These are phyloP conservation scores for Stevia rebaudiana DNA, from an alignment of 140 eudicot genomes.

Conservation along the genomic window DNA sequence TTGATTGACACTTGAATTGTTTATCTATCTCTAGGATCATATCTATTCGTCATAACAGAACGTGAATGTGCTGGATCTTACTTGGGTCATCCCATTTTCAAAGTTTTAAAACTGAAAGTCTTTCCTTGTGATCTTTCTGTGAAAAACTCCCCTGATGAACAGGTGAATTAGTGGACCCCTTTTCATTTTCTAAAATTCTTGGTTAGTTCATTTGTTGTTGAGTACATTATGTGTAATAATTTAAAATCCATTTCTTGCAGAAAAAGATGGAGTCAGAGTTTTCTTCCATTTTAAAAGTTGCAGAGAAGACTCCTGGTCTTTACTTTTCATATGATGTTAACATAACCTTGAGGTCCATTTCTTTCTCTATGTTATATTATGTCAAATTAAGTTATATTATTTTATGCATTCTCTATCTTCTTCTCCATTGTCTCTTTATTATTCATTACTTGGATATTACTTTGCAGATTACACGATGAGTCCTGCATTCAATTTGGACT, in stretches of 20 bases:
- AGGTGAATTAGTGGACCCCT: conserved; percentile 31
- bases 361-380: conserved; percentile 8
- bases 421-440: not conserved
- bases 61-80: conserved; percentile 80
- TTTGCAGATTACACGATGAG: conserved; percentile 4
- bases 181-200: not conserved
- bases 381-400: not conserved
- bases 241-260: conserved; percentile 35
- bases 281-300: conserved; percentile 59
- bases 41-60: conserved; percentile 65
- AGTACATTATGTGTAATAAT: not conserved
- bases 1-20: conserved; percentile 8
- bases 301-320: conserved; percentile 76
- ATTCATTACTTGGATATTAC: conserved; percentile 2
- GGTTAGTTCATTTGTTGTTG: not conserved
- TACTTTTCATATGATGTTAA: conserved; percentile 66
- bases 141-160: conserved; percentile 57
- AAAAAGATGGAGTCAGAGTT: conserved; percentile 84
- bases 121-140: conserved; percentile 75
- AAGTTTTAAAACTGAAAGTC: conserved; percentile 58
- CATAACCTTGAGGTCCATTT: conserved; percentile 61
- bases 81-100: conserved; percentile 80
- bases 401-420: not conserved
- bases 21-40: conserved; percentile 48
- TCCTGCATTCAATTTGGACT: not conserved